A percentile compares a stretch with the other conserved stretches of the same genome.
Conservation (phyloP, 1,284 basidiomycete species). For the Austroboletus novae-zelandiae region DNA sequence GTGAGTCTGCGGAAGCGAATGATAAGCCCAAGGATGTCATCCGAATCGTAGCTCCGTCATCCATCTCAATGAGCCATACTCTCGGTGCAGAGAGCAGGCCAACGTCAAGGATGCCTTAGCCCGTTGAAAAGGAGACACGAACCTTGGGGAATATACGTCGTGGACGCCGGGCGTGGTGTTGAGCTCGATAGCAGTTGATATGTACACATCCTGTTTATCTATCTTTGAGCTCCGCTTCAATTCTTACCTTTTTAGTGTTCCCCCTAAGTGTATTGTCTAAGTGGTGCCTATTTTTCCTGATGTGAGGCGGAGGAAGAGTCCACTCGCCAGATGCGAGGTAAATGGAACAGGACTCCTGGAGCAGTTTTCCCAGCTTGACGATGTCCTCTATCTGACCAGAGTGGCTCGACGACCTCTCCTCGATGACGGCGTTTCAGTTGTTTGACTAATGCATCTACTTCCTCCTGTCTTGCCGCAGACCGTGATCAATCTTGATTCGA, state of each 20-base stretch:
- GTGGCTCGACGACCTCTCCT: too few species aligned
- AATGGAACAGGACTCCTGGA: too few species aligned
- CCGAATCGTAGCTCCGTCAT: conserved; percentile 11
- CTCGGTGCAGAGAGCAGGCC: background rate
- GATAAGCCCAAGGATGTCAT: conserved; percentile 26
- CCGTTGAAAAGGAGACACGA: conserved; percentile 10
- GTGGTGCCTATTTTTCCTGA: too few species aligned
- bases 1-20: conserved; percentile 13
- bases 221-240: conserved; percentile 28
- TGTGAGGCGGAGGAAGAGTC: too few species aligned
- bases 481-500: too few species aligned
- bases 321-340: too few species aligned
- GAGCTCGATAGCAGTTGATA: conserved; percentile 16
- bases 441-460: too few species aligned
- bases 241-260: conserved; percentile 2
- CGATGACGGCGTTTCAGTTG: too few species aligned
- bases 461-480: too few species aligned
- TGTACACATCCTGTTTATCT: conserved; percentile 9
- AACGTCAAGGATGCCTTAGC: background rate
- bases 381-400: too few species aligned
- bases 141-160: conserved; percentile 25
- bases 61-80: conserved; percentile 17
- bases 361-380: too few species aligned
- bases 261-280: conserved; percentile 12
- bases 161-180: conserved; percentile 17